Evolutionary conservation across 1,284 basidiomycete genomes (phyloP).

Genomic region (Leccinum fallax): DNA sequence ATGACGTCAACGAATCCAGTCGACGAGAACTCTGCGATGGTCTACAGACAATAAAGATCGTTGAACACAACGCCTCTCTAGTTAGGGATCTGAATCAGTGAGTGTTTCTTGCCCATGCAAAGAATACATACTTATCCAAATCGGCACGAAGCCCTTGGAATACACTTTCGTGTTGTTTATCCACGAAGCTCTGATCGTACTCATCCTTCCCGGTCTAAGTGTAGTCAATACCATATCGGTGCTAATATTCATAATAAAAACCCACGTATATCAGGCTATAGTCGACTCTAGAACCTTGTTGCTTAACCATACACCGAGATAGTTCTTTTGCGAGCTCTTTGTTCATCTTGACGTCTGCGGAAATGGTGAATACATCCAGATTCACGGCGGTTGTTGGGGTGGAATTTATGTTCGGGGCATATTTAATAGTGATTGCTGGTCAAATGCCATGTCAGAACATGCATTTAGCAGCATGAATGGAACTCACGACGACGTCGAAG

Average conservation of each 20-base stretch:
- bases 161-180: constrained; percentile 65
- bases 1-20: not conserved
- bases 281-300: too few species aligned
- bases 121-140: constrained; percentile 62
- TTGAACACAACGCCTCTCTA: not conserved
- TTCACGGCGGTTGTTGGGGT: too few species aligned
- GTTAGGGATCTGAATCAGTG: not conserved
- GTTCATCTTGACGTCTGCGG: too few species aligned
- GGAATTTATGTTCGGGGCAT: not conserved
- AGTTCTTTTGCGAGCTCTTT: too few species aligned
- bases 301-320: too few species aligned
- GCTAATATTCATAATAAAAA: too few species aligned
- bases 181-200: constrained; percentile 71
- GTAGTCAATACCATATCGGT: not conserved
- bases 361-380: too few species aligned
- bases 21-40: not conserved
- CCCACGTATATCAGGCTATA: too few species aligned
- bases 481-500: constrained; percentile 6
- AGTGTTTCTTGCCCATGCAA: not conserved
- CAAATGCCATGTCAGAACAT: not conserved
- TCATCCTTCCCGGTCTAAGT: constrained; percentile 80
- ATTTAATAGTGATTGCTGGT: not conserved
- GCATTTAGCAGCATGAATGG: not conserved
- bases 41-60: not conserved
- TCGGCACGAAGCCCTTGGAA: constrained; percentile 84